Conservation (phyloP, 768 basidiomycete species). For the Kwoniella heveanensis region DNA sequence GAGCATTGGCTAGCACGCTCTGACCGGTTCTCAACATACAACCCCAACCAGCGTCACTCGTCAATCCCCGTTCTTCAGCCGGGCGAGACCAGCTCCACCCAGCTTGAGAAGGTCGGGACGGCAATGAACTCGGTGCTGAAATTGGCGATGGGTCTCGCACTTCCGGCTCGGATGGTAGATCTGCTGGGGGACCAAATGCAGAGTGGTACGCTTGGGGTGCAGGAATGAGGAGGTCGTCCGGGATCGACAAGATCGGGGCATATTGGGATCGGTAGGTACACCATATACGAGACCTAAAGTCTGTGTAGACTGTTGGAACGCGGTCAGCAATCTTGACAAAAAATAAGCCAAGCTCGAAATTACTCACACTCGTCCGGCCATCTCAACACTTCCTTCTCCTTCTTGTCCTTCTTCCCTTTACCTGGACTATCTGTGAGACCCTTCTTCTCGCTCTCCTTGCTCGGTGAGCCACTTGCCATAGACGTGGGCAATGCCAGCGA, state of each 20-base stretch:
- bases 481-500: conserved; percentile 34
- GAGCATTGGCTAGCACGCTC: conserved; percentile 74
- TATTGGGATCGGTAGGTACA: conserved; percentile 90
- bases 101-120: conserved; percentile 30
- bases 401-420: conserved; percentile 37
- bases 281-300: conserved; percentile 87
- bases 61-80: conserved; percentile 72
- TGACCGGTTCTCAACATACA: conserved; percentile 91
- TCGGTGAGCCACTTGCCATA: conserved; percentile 24
- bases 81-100: conserved; percentile 39
- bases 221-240: conserved; percentile 43
- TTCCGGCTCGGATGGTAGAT: conserved; percentile 10
- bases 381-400: conserved; percentile 59
- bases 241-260: conserved; percentile 64
- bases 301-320: conserved; percentile 77
- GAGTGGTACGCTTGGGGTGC: conserved; percentile 44
- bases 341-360: neutral
- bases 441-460: conserved; percentile 19
- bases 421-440: conserved; percentile 37
- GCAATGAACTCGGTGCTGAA: neutral
- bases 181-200: conserved; percentile 37
- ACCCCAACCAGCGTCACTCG: conserved; percentile 84
- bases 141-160: conserved; percentile 1
- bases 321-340: neutral
- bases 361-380: conserved; percentile 57